These are phyloP conservation scores for Aspergillus latus DNA, from an alignment of 2,329 filamentous ascomycete species.

Conservation along the genomic window DNA sequence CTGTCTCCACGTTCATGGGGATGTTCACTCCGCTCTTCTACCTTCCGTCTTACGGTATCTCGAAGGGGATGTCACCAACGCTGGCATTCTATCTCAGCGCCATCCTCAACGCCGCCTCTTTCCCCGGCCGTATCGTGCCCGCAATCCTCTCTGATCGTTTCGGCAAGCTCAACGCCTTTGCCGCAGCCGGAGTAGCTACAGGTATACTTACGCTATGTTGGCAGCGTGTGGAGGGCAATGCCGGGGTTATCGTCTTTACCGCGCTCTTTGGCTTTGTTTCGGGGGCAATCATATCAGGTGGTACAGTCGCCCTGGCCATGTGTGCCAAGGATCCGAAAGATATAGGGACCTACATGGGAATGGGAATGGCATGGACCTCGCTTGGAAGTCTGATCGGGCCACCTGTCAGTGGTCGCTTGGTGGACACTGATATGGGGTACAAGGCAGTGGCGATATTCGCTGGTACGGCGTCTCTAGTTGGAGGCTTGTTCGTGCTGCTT, in stretches of 20 bases:
- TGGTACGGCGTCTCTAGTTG: neutral
- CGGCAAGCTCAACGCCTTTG: slow-evolving; percentile 18
- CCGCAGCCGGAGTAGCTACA: slow-evolving; percentile 23
- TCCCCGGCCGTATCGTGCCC: slow-evolving; percentile 37
- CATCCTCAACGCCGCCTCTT: slow-evolving; percentile 36
- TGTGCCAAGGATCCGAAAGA: slow-evolving; percentile 17
- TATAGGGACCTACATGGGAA: slow-evolving; percentile 24
- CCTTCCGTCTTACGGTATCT: slow-evolving; percentile 28
- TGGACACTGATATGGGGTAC: slow-evolving; percentile 5
- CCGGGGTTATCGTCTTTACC: slow-evolving; percentile 32
- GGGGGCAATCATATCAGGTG: slow-evolving; percentile 33
- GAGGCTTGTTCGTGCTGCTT: slow-evolving; percentile 2
- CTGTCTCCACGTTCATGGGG: slow-evolving; percentile 26
- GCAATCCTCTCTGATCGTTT: slow-evolving; percentile 35
- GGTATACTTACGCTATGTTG: slow-evolving; percentile 33
- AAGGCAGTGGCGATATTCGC: slow-evolving; percentile 4
- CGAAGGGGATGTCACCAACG: slow-evolving; percentile 22
- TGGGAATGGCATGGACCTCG: slow-evolving; percentile 19
- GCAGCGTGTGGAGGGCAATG: slow-evolving; percentile 25
- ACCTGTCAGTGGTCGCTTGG: slow-evolving; percentile 9
- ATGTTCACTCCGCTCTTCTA: slow-evolving; percentile 36
- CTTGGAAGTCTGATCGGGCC: slow-evolving; percentile 9
- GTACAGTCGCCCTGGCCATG: slow-evolving; percentile 16
- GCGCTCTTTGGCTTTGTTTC: slow-evolving; percentile 36
- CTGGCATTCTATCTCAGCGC: slow-evolving; percentile 29